Conservation (phyloP, 331 rosid genomes). For the Spiraea crenata region DNA sequence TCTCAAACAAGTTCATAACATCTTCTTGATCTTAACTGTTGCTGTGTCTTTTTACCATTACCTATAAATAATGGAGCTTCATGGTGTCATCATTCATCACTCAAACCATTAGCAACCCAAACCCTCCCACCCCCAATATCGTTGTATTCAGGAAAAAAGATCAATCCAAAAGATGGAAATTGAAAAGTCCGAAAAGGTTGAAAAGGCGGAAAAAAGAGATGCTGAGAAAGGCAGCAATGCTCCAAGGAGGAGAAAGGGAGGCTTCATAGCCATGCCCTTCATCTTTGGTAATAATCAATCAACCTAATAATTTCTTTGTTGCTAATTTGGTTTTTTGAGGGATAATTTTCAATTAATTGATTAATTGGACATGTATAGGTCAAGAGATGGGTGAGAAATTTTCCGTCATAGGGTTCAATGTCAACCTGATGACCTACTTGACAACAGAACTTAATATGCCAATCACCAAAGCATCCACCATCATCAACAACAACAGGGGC, state of each 20-base stretch:
- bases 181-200: no score
- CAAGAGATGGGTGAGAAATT: slow-evolving; percentile 83
- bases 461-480: slow-evolving; percentile 80
- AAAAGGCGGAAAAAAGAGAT: no score
- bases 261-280: slow-evolving; percentile 89
- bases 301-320: neutral
- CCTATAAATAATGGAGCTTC: slow-evolving; percentile 25
- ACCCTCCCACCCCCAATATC: no score
- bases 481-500: slow-evolving; percentile 74
- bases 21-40: neutral
- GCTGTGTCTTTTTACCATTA: neutral
- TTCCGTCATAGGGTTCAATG: slow-evolving; percentile 82
- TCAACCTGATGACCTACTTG: slow-evolving; percentile 85
- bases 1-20: slow-evolving; percentile 15
- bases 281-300: slow-evolving; percentile 70
- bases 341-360: neutral
- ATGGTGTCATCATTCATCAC: neutral
- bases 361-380: slow-evolving; percentile 32
- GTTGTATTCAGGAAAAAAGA: no score
- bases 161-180: slow-evolving; percentile 30
- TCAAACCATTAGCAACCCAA: slow-evolving; percentile 7
- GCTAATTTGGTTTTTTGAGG: neutral
- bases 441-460: slow-evolving; percentile 86
- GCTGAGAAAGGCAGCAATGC: slow-evolving; percentile 29
- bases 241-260: slow-evolving; percentile 54